Evolutionary conservation across 2,329 filamentous ascomycete species (phyloP).

Genomic region (Lachnellula subtilissima): DNA sequence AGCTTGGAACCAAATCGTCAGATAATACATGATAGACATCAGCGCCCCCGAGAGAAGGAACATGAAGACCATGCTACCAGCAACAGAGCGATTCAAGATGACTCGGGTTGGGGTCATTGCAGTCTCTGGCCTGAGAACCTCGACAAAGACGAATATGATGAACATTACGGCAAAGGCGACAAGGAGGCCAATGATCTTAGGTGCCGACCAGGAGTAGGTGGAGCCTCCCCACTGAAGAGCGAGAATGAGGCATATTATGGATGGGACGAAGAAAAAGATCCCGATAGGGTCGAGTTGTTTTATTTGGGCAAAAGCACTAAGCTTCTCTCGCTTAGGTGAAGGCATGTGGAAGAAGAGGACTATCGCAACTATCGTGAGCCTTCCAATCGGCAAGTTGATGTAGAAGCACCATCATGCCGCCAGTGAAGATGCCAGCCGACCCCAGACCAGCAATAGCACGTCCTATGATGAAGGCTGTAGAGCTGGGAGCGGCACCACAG

Average conservation of each 20-base stretch:
- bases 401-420: constrained; percentile 12
- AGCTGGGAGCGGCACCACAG: constrained; percentile 22
- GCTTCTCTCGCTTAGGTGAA: too few species aligned
- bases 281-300: too few species aligned
- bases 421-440: constrained; percentile 32
- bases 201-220: too few species aligned
- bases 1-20: constrained; percentile 43
- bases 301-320: too few species aligned
- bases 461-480: constrained; percentile 23
- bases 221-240: too few species aligned
- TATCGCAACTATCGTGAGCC: too few species aligned
- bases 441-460: constrained; percentile 24
- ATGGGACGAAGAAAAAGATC: too few species aligned
- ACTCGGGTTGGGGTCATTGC: constrained; percentile 36
- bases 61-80: constrained; percentile 25
- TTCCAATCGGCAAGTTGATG: too few species aligned
- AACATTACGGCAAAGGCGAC: constrained; percentile 22
- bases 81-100: constrained; percentile 32
- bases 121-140: constrained; percentile 32
- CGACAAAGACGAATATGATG: constrained; percentile 25
- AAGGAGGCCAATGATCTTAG: constrained; percentile 16
- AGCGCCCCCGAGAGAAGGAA: constrained; percentile 25
- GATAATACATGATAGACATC: constrained; percentile 43
- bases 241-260: too few species aligned
- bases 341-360: too few species aligned